Evolutionary conservation across 2,329 filamentous ascomycete genomes (phyloP), one percentile per base, ranked within the genome.

Genomic region (Fusarium redolens): DNA sequence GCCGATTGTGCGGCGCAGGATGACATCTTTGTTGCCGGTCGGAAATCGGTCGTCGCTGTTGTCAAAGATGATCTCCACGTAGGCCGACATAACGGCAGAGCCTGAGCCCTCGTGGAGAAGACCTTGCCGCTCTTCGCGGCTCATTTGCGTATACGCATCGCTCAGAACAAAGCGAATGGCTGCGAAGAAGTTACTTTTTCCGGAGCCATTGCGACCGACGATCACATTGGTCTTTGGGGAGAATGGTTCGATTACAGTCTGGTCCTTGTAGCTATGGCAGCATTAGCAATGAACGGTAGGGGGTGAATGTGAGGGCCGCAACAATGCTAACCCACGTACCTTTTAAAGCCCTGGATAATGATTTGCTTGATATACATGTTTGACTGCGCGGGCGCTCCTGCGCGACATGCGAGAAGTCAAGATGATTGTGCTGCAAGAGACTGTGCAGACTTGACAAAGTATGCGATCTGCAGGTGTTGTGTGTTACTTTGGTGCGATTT

Each of bases 341-440:
- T 98, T 86, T 99, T 99, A 86, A 99, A 99, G 91, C 96, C 96
- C 84, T 99, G 96, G 81, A 99, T 98, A 83, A 98, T 98, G 83
- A 98, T 98, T 86, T 99, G 96, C 84, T 99, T 99, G 89, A 99
- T 98, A 87, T 97, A 96, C 95, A 98, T 97, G 81, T 78, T 87
- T 82, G 79, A 75, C 75, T 79, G 77, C 78, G 80, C 79, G 73
- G 78, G 80, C 81, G 81, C 82, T 79, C 70, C 71, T 75, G 81
- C 82, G 82, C 82, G 77, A 79, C 81, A 82, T 82, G 75, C 70
- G 78, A 76, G 61, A 54, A 47, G 58, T 65, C 70, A 65, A 71
- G 66, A 61, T 65, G 71, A 69, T 68, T 77, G 74, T 74, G 68
- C 72, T 73, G 72, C 72, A 65, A 72, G 71, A 69, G 61, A 65